Percentiles rank a stretch among this genome's conserved stretches.
Evolutionary conservation across 331 rosid genomes (phyloP).

Genomic region (Pyrus hybrid): DNA sequence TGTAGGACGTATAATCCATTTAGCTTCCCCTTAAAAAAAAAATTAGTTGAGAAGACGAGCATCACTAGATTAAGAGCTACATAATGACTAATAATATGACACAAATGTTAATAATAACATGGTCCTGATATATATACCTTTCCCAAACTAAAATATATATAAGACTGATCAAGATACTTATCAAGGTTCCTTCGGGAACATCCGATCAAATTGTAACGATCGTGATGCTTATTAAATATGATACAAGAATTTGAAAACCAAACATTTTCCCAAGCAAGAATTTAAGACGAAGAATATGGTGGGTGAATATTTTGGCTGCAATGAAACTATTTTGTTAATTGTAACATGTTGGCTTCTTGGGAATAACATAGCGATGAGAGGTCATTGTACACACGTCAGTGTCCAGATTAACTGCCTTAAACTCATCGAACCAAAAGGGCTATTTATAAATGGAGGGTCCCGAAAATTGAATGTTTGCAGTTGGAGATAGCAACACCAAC

Average conservation of each 20-base stretch:
- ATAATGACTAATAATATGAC: too few species aligned
- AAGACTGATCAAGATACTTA: too few species aligned
- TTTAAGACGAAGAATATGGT: not conserved
- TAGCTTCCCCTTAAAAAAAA: not conserved
- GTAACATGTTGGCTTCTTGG: not conserved
- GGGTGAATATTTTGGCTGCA: not conserved
- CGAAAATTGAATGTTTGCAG: not conserved
- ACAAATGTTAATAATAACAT: too few species aligned
- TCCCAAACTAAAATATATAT: too few species aligned
- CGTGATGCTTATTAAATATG: not conserved
- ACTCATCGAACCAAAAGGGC: not conserved
- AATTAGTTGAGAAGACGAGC: not conserved
- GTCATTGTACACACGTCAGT: not conserved
- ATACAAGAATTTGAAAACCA: not conserved
- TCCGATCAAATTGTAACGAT: too few species aligned
- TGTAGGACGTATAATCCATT: not conserved
- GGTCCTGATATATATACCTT: too few species aligned
- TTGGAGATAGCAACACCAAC: not conserved
- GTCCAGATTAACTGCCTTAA: not conserved
- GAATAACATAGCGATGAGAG: not conserved
- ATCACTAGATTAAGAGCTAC: not conserved
- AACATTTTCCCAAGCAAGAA: not conserved
- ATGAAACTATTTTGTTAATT: not conserved
- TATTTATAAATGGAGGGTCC: not conserved
- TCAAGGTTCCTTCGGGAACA: too few species aligned